Conservation (phyloP, 352 stramenopile species). For the Globisporangium apiculatum region DNA sequence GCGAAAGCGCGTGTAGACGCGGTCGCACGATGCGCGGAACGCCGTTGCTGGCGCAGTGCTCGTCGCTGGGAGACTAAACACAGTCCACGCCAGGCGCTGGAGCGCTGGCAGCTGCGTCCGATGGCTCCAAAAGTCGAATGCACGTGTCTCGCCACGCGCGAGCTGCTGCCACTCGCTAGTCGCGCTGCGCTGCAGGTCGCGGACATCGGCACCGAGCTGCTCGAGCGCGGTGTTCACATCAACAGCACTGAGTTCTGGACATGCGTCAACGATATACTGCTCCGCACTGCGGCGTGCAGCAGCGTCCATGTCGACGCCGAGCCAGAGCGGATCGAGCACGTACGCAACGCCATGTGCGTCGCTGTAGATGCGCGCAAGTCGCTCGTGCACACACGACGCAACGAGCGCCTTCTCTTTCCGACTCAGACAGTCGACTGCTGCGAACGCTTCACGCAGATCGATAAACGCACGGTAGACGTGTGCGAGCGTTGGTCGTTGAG, state of each 20-base stretch:
- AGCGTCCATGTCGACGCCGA: constrained; percentile 41
- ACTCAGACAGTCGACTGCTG: constrained; percentile 50
- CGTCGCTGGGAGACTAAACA: constrained; percentile 48
- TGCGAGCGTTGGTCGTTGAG: constrained; percentile 24
- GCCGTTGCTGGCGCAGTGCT: constrained; percentile 26
- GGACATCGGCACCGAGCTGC: constrained; percentile 34
- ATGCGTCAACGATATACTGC: constrained; percentile 25
- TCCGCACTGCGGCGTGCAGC: constrained; percentile 36
- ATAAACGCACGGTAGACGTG: constrained; percentile 45
- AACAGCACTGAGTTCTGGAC: constrained; percentile 17
- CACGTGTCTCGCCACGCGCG: constrained; percentile 30
- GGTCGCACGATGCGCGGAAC: constrained; percentile 24
- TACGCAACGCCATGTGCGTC: constrained; percentile 54
- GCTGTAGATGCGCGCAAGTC: constrained; percentile 57
- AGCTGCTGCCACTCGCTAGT: constrained; percentile 37
- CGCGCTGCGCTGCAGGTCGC: constrained; percentile 38
- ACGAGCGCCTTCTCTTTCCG: constrained; percentile 76
- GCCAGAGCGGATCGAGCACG: constrained; percentile 46
- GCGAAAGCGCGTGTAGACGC: constrained; percentile 38
- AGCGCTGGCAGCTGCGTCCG: constrained; percentile 49
- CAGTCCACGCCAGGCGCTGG: constrained; percentile 44
- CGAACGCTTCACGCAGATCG: constrained; percentile 37
- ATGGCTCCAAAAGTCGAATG: constrained; percentile 57
- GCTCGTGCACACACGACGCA: constrained; percentile 50
- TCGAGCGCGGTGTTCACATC: constrained; percentile 14